Base-by-base conservation (phyloP, 345 rosid species). In the Mercurialis annua region DNA sequence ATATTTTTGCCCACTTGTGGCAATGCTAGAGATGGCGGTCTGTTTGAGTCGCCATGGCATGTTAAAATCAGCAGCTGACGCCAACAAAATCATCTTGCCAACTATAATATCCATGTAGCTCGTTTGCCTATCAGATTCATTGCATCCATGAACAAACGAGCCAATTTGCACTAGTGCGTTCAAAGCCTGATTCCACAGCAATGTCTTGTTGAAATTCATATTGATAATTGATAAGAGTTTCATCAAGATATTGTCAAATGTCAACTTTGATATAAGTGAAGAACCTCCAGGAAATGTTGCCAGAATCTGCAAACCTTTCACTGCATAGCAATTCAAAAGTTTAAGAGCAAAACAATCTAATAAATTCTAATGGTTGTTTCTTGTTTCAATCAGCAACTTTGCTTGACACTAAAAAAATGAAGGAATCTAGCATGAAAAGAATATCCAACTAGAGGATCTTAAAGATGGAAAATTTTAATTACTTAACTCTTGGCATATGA, bases 241-340 rank as follows among this genome's bases (percentile, higher is more conserved):
- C 73, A 64, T 50, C 81, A 93, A 73, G 77, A 91, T 87, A 67
- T 73, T 77, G 70, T 89, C 91, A 71, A 86, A 93, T 57, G 80
- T 80, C 33, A 76, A 72, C 74, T 76, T 82, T 21, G 90, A 69
- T 50, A 89, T 60, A 48, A 82, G 75, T 50, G 76, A 74, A 73
- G 69, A 77, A 69, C 75, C 81, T 49, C 85, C 95, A 63, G 80
- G 66, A 65, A 85, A 81, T 71, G 81, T 84, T 68, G 87, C 85
- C 80, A 93, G 77, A 66, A 74, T 81, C 84, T 85, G 83, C 83
- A 93, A 78, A 48, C 97, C 97, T 78, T 85, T 91, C 68, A 89
- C 98, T 93, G 86, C 77, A 80, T n/a, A 70, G 68, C 49, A 69
- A 71, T 69, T 55, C 57, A 54, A 54, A 58, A 53, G 57, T 50